phyloP scores from a whole-genome alignment of 2,329 filamentous ascomycete species.

The Pseudogymnoascus sp. region DNA sequence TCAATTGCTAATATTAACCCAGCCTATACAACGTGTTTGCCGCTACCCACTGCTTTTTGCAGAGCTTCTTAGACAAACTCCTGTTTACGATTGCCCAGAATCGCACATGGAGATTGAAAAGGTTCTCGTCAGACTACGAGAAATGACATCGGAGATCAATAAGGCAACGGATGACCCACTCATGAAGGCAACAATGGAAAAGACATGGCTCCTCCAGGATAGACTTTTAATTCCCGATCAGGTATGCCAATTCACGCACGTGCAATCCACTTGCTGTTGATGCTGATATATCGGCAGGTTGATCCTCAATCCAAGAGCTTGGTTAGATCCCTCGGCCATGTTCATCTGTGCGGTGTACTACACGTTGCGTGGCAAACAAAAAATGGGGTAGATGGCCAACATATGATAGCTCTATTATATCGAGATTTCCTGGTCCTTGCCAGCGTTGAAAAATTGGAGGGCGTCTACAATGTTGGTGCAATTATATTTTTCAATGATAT shows the following conservation, averaged over 20 bases:
- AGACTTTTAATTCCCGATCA: slow-evolving; percentile 66
- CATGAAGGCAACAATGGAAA: slow-evolving; percentile 63
- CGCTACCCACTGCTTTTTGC: slow-evolving; percentile 83
- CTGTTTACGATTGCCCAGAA: slow-evolving; percentile 74
- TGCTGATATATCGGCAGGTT: slow-evolving; percentile 24
- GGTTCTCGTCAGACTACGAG: slow-evolving; percentile 61
- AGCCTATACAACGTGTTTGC: slow-evolving; percentile 90
- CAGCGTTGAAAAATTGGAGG: slow-evolving; percentile 52
- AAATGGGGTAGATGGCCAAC: slow-evolving; percentile 62
- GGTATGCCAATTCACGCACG: slow-evolving; percentile 38
- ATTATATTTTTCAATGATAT: slow-evolving; percentile 61
- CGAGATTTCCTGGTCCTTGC: slow-evolving; percentile 71
- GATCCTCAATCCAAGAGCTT: slow-evolving; percentile 50
- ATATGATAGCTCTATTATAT: slow-evolving; percentile 82
- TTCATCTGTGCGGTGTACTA: slow-evolving; percentile 73
- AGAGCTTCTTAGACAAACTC: slow-evolving; percentile 75
- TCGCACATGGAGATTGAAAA: slow-evolving; percentile 74
- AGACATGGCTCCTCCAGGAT: slow-evolving; percentile 78
- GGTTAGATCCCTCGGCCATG: slow-evolving; percentile 73
- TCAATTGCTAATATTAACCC: neutral
- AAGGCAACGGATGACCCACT: slow-evolving; percentile 69
- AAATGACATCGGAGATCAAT: slow-evolving; percentile 74
- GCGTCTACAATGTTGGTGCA: slow-evolving; percentile 64
- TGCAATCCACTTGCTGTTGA: neutral
- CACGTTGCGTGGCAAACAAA: slow-evolving; percentile 74